phyloP scores from a whole-genome alignment of 169 alveolate genomes.

The Cryptosporidium andersoni region DNA sequence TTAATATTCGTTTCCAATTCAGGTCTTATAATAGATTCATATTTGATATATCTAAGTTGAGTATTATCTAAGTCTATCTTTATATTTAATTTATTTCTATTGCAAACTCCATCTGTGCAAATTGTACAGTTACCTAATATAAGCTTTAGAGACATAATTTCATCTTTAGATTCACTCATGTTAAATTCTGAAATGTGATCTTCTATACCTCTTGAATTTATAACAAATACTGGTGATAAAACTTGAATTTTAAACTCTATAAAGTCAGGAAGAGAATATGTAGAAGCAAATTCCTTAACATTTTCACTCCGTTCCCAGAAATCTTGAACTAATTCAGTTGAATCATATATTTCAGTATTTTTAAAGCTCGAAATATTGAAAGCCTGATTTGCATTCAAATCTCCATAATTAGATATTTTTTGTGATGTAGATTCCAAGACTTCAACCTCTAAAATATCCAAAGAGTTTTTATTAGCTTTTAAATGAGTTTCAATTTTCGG shows the following conservation, averaged over 20 bases:
- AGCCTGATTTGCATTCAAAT: neutral
- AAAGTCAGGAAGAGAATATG: conserved; percentile 53
- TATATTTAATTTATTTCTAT: conserved; percentile 15
- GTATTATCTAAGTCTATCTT: conserved; percentile 36
- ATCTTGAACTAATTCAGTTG: conserved; percentile 45
- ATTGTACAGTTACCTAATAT: conserved; percentile 53
- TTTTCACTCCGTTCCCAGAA: conserved; percentile 31
- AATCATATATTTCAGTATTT: conserved; percentile 10
- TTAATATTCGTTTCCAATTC: neutral
- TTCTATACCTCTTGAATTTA: conserved; percentile 29
- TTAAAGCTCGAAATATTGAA: neutral
- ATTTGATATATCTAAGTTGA: conserved; percentile 21
- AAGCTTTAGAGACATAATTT: conserved; percentile 20
- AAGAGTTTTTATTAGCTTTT: neutral
- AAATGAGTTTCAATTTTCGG: neutral
- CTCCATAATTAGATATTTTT: neutral
- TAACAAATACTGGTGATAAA: conserved; percentile 52
- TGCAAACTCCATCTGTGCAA: conserved; percentile 26
- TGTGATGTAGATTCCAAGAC: neutral
- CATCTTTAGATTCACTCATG: neutral
- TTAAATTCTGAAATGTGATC: neutral
- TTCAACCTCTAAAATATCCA: neutral
- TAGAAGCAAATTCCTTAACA: conserved; percentile 42
- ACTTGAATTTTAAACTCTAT: conserved; percentile 61
- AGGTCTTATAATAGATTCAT: neutral